Evolutionary conservation across 768 basidiomycete species (phyloP), one percentile per base, ranked within the genome.

Genomic region (Pholiota conissans): DNA sequence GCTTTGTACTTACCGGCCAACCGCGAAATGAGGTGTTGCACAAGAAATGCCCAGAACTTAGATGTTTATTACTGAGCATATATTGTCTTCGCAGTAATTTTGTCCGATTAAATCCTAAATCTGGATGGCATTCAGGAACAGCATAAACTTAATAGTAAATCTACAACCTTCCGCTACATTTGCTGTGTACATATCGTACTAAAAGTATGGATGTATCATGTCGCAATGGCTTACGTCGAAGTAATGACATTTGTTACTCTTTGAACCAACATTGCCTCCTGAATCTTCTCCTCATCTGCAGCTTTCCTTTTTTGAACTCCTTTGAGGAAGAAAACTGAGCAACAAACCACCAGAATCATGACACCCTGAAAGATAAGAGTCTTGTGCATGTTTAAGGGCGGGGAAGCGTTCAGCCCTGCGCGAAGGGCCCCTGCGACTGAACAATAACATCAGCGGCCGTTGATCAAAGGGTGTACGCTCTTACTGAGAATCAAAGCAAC

Each of bases 331-430:
- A 86, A 80, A 1, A 89, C 67, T 5, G 73, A 56, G 8, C 66
- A 53, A 30, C 76, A 73, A 10, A 76, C 66, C 1, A 60, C 70
- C 56, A 81, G 61, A 3, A 84, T 74, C 40, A 85, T 62, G 0
- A 73, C 69, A 2, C 84, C 90, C 26, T 87, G 83, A 66, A 94
- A 83, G 26, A 93, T 84, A 40, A 90, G 71, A 3, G 84, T 82
- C 10, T 76, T 73, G 30, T 70, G 82, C 89, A 94, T 90, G 70
- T 90, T 90, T 28, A 83, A 73, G 0, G 92, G 91, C 0, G 91
- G 91, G 46, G 78, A 68, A 14, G 86, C 90, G 34, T 78, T 69
- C 10, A 76, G 63, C 3, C 82, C 74, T 10, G 81, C 88, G 45
- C 90, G 87, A 14, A 94, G 77, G 2, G 90, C 88, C 47, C 83